Base-by-base conservation (phyloP, 257 asterid genomes). In the Echites panduratus region DNA sequence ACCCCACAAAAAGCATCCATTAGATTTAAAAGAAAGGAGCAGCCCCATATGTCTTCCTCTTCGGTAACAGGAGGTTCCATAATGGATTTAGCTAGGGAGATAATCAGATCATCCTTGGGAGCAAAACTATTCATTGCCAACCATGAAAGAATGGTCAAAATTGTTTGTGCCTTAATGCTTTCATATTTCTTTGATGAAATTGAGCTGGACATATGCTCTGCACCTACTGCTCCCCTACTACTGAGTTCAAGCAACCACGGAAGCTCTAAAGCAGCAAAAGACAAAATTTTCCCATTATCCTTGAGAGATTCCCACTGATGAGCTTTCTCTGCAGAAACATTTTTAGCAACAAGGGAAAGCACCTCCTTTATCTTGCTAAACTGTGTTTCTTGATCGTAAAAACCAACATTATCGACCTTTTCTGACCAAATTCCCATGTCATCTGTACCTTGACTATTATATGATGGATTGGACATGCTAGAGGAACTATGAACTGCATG, bases 31-130 rank as follows among this genome's bases (percentile, higher is more conserved):
- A 95, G 78, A 79, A 86, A 85, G 62, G 98, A 85, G 83, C 95
- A 92, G 63, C 94, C 99, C 76, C 85, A 66, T 74, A 86, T 78
- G 82, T 95, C 99, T 62, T 92, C 96, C 83, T 76, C 94, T 75
- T 89, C 94, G 70, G 95, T 86, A 83, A 84, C 87, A 63, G 98
- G 97, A 44, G 96, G 81, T 72, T 89, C 96, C 94, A 95, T 89
- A 27, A 92, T 82, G 71, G 97, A 90, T 79, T 84, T 89, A 48
- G 98, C 95, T 72, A 95, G 81, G 76, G 89, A 90, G 73, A 87
- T 87, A 45, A 95, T 82, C 83, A 95, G 71, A 78, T 86, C 87
- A 82, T 95, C 98, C 74, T 80, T 87, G 13, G 96, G 99, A 70
- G 86, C 75, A 85, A 92, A 87, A 74, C 88, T 89, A 73, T 79